Percentiles rank a stretch among this genome's conserved stretches.
Conservation (phyloP, 345 rosid genomes). For the Passiflora organensis region DNA sequence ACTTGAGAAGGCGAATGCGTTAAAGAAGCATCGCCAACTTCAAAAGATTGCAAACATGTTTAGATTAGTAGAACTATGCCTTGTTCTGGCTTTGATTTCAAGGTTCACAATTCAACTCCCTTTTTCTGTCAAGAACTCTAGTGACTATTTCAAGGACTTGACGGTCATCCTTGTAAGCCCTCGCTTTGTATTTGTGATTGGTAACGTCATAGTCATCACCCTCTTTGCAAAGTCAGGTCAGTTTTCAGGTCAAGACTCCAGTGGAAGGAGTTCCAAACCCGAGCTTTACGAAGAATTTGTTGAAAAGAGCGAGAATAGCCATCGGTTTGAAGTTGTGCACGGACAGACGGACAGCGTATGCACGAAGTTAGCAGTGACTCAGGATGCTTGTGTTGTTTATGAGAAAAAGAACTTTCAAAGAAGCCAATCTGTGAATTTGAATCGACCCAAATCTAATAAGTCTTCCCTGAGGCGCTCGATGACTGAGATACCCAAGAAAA, state of each 20-base stretch:
- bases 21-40: conserved; percentile 37
- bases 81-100: conserved; percentile 50
- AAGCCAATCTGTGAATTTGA: conserved; percentile 50
- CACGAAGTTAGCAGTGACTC: conserved; percentile 10
- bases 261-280: conserved; percentile 17
- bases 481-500: conserved; percentile 41
- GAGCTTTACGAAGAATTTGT: conserved; percentile 45
- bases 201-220: conserved; percentile 66
- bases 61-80: conserved; percentile 52
- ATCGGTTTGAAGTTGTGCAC: conserved; percentile 2
- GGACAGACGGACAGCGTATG: conserved; percentile 35
- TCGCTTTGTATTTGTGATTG: conserved; percentile 67
- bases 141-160: conserved; percentile 52
- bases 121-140: conserved; percentile 47
- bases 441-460: conserved; percentile 11
- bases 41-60: conserved; percentile 46
- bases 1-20: conserved; percentile 50
- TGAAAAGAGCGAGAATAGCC: conserved; percentile 39
- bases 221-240: conserved; percentile 66
- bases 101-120: conserved; percentile 51
- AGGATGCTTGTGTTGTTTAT: conserved; percentile 9
- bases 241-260: conserved; percentile 38
- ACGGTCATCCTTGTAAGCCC: conserved; percentile 49
- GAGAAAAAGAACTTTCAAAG: conserved; percentile 28
- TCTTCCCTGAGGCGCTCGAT: conserved; percentile 41